Evolutionary conservation across 345 rosid genomes (phyloP).

Genomic region (Eucalyptus regnans): DNA sequence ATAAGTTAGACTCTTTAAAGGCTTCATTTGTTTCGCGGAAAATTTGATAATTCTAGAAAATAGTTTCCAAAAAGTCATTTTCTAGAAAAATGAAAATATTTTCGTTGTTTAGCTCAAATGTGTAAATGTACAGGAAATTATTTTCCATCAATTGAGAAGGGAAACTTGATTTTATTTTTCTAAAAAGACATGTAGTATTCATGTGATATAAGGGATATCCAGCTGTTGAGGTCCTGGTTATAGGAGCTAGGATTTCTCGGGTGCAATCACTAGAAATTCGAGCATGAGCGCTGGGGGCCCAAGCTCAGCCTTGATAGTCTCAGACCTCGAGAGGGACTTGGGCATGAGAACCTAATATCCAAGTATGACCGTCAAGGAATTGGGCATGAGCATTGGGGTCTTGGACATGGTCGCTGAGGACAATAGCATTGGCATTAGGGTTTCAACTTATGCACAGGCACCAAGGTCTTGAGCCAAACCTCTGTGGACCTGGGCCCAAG

Average conservation of each 20-base stretch:
- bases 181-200: background rate
- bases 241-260: too few species aligned
- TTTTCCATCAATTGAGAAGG: background rate
- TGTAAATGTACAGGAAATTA: background rate
- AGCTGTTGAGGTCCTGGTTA: background rate
- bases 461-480: background rate
- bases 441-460: accelerated
- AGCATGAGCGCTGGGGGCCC: too few species aligned
- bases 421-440: background rate
- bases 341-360: too few species aligned
- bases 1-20: background rate
- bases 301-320: too few species aligned
- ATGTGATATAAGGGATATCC: too few species aligned
- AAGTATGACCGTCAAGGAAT: too few species aligned
- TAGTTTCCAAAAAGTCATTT: too few species aligned
- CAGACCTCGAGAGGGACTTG: too few species aligned
- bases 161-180: background rate
- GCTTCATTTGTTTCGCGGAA: background rate
- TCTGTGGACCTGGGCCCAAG: background rate
- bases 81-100: too few species aligned
- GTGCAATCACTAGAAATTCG: too few species aligned
- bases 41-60: too few species aligned
- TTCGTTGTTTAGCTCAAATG: background rate
- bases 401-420: background rate
- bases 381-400: background rate